Evolutionary conservation across 2,329 filamentous ascomycete genomes (phyloP), one percentile per base, ranked within the genome.

Genomic region (Chaetomiaceae sp.): DNA sequence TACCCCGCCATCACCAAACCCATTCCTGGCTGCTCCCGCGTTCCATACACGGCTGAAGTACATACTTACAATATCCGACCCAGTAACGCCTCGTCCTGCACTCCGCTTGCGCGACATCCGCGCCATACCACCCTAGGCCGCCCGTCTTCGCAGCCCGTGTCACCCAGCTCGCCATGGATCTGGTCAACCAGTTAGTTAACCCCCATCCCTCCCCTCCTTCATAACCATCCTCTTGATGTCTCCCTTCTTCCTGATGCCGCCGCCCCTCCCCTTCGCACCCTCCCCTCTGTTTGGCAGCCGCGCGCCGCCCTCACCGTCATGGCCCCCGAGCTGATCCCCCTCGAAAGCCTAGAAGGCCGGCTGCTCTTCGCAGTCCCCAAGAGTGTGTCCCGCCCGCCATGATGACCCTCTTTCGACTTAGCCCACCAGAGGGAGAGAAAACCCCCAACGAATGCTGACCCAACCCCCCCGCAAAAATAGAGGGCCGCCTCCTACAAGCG

Each of bases 361-460:
- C 81, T 97, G 53, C 82, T 97, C 59, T 96, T 99, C 69, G 94
- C 94, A 58, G 89, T 99, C n/a, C 94, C 94, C 57, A 99, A 99
- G 77, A 99, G 90, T 91, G 76, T 77, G 88, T 83, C 53, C 59
- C 61, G 50, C 47, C 45, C 56, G n/a, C 19, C 14, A 39, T 43
- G 31, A 37, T 34, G 25, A 19, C 19, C 11, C 19, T n/a, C 37
- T 42, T 31, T 38, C n/a, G 45, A 29, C 20, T 31, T 31, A 11
- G 9, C 27, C 5, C 14, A 11, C 9, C 14, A 12, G 14, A 31
- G 27, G 27, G 27, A 11, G 27, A 31, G 9, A n/a, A n/a, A n/a
- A n/a, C n/a, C n/a, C 27, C 17, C 36, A 23, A 9, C 46, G 19
- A 29, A 31, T 48, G 49, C 64, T 66, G 60, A 65, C 60, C 47